Percentiles rank a stretch among this genome's conserved stretches.
Evolutionary conservation across 257 asterid species (phyloP).

Genomic region (Salvia splendens): DNA sequence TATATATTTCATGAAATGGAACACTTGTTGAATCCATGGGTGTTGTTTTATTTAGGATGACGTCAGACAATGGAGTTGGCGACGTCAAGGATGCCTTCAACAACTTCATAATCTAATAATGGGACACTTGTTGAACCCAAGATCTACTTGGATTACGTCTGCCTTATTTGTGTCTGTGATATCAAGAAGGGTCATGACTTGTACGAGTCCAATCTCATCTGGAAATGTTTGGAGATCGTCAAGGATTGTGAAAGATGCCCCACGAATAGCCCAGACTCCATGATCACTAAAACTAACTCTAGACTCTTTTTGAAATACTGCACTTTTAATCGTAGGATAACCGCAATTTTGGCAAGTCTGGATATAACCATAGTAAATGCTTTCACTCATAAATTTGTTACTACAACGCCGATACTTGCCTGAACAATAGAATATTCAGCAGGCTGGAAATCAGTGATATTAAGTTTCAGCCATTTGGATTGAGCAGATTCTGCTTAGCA

Average conservation of each 20-base stretch:
- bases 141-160: not conserved
- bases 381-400: too few species aligned
- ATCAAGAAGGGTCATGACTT: not conserved
- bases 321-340: too few species aligned
- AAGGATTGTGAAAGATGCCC: not conserved
- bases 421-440: too few species aligned
- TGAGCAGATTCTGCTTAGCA: conserved; percentile 20
- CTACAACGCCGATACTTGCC: too few species aligned
- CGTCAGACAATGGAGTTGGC: not conserved
- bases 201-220: not conserved
- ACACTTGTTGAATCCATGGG: too few species aligned
- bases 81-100: conserved; percentile 18
- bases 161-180: not conserved
- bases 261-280: not conserved
- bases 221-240: conserved; percentile 21
- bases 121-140: not conserved
- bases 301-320: too few species aligned
- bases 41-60: not conserved
- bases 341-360: too few species aligned
- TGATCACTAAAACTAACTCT: not conserved
- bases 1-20: too few species aligned
- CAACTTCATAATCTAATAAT: not conserved
- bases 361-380: too few species aligned
- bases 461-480: conserved; percentile 11
- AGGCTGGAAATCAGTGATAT: not conserved